These are phyloP conservation scores for Tuber calosporum DNA, from an alignment of 495 filamentous ascomycete species.

Conservation along the genomic window DNA sequence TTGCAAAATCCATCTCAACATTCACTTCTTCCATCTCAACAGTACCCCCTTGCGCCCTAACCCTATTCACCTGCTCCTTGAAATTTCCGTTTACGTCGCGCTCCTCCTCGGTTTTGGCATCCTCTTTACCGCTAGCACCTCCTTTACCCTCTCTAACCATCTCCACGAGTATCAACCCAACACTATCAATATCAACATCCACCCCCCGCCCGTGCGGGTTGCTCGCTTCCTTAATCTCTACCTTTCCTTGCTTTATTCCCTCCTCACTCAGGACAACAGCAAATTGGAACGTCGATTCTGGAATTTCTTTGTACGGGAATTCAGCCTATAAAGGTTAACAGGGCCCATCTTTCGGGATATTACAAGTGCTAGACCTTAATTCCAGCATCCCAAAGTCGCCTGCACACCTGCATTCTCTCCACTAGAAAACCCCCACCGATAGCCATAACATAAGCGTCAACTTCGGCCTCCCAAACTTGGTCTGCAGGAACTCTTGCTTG, in stretches of 20 bases:
- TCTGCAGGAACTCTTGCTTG: conserved; percentile 54
- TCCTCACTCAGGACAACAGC: conserved; percentile 71
- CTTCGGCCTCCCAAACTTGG: conserved; percentile 56
- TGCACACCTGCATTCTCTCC: conserved; percentile 68
- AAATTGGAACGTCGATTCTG: conserved; percentile 65
- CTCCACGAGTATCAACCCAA: conserved; percentile 43
- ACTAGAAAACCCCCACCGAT: conserved; percentile 72
- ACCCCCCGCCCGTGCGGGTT: conserved; percentile 78
- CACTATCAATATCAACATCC: conserved; percentile 47
- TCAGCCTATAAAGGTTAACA: conserved; percentile 50
- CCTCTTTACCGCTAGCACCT: conserved; percentile 39
- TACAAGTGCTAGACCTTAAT: conserved; percentile 54
- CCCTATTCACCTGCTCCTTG: conserved; percentile 20
- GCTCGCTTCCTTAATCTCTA: conserved; percentile 75
- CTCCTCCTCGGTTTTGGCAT: conserved; percentile 1
- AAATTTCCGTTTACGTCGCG: not conserved
- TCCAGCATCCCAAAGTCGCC: conserved; percentile 64
- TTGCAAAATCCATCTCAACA: conserved; percentile 30
- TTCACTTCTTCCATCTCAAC: conserved; percentile 29
- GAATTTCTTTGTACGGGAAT: conserved; percentile 68
- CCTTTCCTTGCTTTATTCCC: conserved; percentile 62
- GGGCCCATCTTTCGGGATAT: conserved; percentile 4
- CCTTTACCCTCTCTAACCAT: conserved; percentile 55
- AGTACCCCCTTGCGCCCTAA: conserved; percentile 20
- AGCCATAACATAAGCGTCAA: conserved; percentile 83